Evolutionary conservation across 1,284 basidiomycete genomes (phyloP), one percentile per base, ranked within the genome.

Genomic region (Moesziomyces antarcticus): DNA sequence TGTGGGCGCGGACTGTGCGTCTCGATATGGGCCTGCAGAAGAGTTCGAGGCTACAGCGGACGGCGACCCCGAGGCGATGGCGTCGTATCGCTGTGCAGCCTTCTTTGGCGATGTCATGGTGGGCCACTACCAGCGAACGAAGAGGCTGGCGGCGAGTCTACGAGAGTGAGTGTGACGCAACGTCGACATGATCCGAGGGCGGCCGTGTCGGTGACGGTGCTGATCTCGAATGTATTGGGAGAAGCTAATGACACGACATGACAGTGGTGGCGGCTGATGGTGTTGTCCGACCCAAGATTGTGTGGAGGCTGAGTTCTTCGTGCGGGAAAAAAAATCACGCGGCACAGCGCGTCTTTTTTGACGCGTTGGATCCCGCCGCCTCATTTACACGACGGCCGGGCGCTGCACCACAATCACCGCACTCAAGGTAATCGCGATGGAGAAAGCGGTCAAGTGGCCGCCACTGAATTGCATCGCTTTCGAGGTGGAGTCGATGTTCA

Each of bases 251-350:
- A 16, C 14, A 40, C 13, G 16, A 18, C 14, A 40, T 16, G 37
- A 16, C 18, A 37, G 35, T 16, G 37, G 7, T 11, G 4, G 14
- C 18, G 14, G 5, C 37, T 56, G 42, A 41, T 43, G 51, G 43
- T 58, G 16, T 37, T 58, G 16, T 37, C 33, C 20, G 21, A 48
- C 47, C 27, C 44, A 20, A 21, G 55, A 25, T 55, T 48, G 55
- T 59, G 66, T 69, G 66, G 66, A 69, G 66, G 60, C 60, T 69
- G 56, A 69, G 66, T 56, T 56, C 30, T n/a, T 21, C n/a, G 47
- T 25, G 30, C 35, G 10, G 1, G 35, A 14, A 47, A 68, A 57
- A 69, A 69, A 46, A 35, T 52, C 33, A 33, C 22, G 42, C 33
- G 41, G 56, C 58, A 54, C 43, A 55, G 59, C 66, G 66, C 66